A percentile compares a stretch with the other conserved stretches of the same genome.
phyloP scores from a whole-genome alignment of 768 basidiomycete genomes.

The Lentinula guzmanii region DNA sequence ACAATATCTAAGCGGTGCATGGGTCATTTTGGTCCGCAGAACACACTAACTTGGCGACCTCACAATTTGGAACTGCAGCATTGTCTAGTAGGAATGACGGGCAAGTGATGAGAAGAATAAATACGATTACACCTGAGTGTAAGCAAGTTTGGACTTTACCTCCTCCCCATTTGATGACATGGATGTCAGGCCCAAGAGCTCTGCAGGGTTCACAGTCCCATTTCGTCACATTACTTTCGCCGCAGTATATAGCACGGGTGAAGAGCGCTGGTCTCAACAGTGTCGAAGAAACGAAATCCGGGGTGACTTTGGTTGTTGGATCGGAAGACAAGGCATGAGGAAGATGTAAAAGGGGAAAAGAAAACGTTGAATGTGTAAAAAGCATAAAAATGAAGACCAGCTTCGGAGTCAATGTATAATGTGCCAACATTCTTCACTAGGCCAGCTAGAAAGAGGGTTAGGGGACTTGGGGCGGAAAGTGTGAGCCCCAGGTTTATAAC shows the following conservation, averaged over 20 bases:
- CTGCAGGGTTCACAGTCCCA: not conserved
- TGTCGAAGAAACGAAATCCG: not conserved
- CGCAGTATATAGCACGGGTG: not conserved
- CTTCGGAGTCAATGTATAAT: not conserved
- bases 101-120: too few relatives aligned
- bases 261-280: not conserved
- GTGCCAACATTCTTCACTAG: not conserved
- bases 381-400: not conserved
- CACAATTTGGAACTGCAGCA: not conserved
- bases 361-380: not conserved
- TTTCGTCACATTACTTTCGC: not conserved
- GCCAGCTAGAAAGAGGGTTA: not conserved
- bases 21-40: too few relatives aligned
- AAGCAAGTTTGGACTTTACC: not conserved
- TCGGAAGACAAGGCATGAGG: not conserved
- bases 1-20: constrained; percentile 11
- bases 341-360: not conserved
- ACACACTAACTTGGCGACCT: not conserved
- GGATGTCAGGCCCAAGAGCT: not conserved
- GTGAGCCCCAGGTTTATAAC: too few relatives aligned
- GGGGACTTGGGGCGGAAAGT: too few relatives aligned
- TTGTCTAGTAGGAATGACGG: not conserved
- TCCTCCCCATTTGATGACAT: not conserved
- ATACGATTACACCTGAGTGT: too few relatives aligned
- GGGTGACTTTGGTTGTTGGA: not conserved